Evolutionary conservation across 2,329 filamentous ascomycete species (phyloP).

Genomic region (Fusarium redolens): DNA sequence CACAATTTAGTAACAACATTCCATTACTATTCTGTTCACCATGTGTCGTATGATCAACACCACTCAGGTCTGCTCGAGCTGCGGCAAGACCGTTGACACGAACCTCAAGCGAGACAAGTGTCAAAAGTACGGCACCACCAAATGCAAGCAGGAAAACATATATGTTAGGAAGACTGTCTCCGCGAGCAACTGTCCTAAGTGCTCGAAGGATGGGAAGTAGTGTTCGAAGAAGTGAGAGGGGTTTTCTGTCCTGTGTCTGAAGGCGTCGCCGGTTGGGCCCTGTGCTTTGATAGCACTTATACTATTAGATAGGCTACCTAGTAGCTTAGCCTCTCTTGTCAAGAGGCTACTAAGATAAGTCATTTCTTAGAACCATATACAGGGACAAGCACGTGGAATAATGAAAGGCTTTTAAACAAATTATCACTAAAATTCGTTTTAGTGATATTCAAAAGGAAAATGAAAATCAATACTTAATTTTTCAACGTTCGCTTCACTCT

Average conservation of each 20-base stretch:
- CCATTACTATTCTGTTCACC: not conserved
- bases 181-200: not conserved
- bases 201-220: not conserved
- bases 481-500: too few species aligned
- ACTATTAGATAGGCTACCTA: not conserved
- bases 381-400: too few species aligned
- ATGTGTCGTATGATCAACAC: not conserved
- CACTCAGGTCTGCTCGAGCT: not conserved
- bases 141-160: not conserved
- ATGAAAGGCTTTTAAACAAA: too few species aligned
- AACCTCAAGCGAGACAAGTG: not conserved
- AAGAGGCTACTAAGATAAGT: too few species aligned
- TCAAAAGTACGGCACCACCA: not conserved
- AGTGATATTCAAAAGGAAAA: too few species aligned
- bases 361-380: not conserved
- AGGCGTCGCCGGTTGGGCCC: accelerated
- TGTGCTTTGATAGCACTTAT: not conserved
- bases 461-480: too few species aligned
- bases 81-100: not conserved
- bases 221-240: not conserved
- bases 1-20: accelerated
- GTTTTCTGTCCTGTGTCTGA: not conserved
- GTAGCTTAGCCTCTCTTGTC: too few species aligned
- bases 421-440: too few species aligned
- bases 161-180: not conserved